Evolutionary conservation across 2,329 filamentous ascomycete genomes (phyloP).

Genomic region (Aureobasidium sp.): DNA sequence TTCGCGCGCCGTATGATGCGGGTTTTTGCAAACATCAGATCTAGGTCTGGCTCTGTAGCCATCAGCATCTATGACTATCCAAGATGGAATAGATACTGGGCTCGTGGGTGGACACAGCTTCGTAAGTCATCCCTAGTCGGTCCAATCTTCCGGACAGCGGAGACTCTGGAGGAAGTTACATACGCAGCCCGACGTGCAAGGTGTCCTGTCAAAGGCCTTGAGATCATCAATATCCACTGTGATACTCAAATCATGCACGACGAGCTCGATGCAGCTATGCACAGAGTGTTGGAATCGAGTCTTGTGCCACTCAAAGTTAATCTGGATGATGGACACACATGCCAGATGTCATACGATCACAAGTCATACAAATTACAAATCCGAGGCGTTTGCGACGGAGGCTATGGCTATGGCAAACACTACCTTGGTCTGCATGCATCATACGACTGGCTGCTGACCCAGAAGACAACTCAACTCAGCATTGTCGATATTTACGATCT

Average conservation of each 20-base stretch:
- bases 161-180: background rate
- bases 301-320: background rate
- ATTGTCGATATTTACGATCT: too few relatives aligned
- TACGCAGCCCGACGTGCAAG: background rate
- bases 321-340: background rate
- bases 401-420: too few relatives aligned
- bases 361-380: background rate
- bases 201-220: background rate
- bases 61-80: background rate
- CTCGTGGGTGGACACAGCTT: background rate
- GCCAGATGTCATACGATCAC: background rate
- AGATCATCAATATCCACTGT: background rate
- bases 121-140: too few relatives aligned
- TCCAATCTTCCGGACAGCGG: background rate
- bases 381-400: background rate
- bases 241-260: too few relatives aligned
- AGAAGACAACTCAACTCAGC: background rate
- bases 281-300: background rate
- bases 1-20: background rate
- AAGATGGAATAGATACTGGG: background rate
- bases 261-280: background rate
- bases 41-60: background rate
- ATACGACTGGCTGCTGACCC: background rate
- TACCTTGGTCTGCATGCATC: background rate
- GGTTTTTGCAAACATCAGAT: background rate